These are phyloP conservation scores for Eucalyptus cloeziana DNA, from an alignment of 345 rosid species.

Conservation along the genomic window DNA sequence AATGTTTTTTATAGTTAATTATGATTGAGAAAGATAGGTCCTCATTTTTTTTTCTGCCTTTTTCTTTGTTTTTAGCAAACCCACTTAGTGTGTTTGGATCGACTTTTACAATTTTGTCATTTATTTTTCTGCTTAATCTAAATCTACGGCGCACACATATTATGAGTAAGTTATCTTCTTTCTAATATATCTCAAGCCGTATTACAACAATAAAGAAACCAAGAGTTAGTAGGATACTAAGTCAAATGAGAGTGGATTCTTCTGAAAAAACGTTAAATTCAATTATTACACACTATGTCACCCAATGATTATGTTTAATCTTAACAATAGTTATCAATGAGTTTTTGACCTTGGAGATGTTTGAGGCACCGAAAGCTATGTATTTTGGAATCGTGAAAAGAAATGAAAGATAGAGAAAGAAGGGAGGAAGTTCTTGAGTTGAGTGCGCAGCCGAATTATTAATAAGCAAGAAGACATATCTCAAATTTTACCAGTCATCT, in stretches of 20 bases:
- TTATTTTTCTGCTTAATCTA: neutral
- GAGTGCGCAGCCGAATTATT: neutral
- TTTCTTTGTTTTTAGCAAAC: neutral
- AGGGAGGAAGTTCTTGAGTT: neutral
- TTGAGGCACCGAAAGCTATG: neutral
- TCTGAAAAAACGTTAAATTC: too few species aligned
- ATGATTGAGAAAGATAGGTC: neutral
- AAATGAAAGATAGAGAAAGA: neutral
- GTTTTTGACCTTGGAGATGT: neutral
- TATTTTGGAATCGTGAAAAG: neutral
- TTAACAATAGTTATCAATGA: neutral
- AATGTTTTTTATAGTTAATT: neutral
- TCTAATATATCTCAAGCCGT: neutral
- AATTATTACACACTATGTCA: neutral
- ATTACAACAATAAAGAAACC: neutral
- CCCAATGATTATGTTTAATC: neutral
- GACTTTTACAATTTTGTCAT: neutral
- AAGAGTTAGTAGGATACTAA: neutral
- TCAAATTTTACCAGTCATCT: neutral
- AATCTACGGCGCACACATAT: neutral
- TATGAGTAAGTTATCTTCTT: neutral
- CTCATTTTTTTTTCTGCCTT: neutral
- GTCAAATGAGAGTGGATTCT: neutral
- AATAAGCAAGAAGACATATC: neutral
- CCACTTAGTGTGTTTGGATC: neutral